A percentile compares a stretch with the other conserved stretches of the same genome.
Evolutionary conservation across 805 yeast species (phyloP).

Genomic region (Candida pseudofarinosa): DNA sequence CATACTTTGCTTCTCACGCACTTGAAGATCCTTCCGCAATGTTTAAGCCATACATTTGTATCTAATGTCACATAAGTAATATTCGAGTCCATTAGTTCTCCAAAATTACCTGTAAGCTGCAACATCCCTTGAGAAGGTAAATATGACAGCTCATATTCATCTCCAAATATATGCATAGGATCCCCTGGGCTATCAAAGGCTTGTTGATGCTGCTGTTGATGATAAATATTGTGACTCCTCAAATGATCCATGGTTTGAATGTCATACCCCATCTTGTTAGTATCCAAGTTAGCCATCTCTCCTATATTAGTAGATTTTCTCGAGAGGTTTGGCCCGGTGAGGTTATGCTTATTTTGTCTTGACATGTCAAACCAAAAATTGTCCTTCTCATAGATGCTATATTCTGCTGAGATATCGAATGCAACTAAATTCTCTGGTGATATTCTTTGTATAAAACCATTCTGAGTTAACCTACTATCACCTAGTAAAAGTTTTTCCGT

Average conservation of each 20-base stretch:
- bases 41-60: slow-evolving; percentile 78
- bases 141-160: slow-evolving; percentile 18
- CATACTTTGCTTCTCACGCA: slow-evolving; percentile 58
- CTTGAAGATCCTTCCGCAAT: slow-evolving; percentile 72
- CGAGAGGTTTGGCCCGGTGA: slow-evolving; percentile 17
- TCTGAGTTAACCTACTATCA: slow-evolving; percentile 40
- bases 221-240: slow-evolving; percentile 13
- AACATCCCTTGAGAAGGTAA: slow-evolving; percentile 6
- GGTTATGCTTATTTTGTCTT: slow-evolving; percentile 8
- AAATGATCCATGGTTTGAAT: background rate
- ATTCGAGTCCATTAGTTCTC: slow-evolving; percentile 53
- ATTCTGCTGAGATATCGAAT: slow-evolving; percentile 4
- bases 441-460: slow-evolving; percentile 35
- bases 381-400: slow-evolving; percentile 19
- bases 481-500: slow-evolving; percentile 33
- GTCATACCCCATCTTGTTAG: slow-evolving; percentile 11
- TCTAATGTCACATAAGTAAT: slow-evolving; percentile 62
- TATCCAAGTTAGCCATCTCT: slow-evolving; percentile 31
- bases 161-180: slow-evolving; percentile 11
- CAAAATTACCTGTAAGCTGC: slow-evolving; percentile 45
- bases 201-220: slow-evolving; percentile 18
- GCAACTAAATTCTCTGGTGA: slow-evolving; percentile 24
- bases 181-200: slow-evolving; percentile 11
- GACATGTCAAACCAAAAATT: slow-evolving; percentile 17
- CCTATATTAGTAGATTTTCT: slow-evolving; percentile 22